Conservation (phyloP, 1,284 basidiomycete species). For the Microbotryum lychnidis-dioicae region DNA sequence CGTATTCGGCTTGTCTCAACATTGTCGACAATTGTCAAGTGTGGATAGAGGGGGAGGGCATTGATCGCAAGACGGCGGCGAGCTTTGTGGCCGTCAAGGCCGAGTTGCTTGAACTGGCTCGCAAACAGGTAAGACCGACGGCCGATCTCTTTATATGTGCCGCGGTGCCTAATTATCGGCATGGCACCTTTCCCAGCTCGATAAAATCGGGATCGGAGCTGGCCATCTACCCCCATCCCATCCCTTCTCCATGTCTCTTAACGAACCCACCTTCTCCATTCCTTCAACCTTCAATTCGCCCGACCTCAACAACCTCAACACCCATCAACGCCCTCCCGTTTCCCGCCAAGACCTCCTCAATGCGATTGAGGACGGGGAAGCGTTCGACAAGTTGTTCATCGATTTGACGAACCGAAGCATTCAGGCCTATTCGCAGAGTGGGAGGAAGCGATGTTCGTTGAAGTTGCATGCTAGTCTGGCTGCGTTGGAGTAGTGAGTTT, state of each 20-base stretch:
- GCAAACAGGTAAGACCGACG: constrained; percentile 55
- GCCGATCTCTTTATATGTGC: background rate
- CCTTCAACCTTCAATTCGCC: constrained; percentile 2
- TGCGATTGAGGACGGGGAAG: constrained; percentile 52
- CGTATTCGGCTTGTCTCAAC: constrained; percentile 79
- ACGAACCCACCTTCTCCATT: constrained; percentile 12
- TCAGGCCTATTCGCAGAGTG: constrained; percentile 67
- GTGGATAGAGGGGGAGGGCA: constrained; percentile 58
- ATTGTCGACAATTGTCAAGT: constrained; percentile 73
- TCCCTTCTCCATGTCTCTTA: constrained; percentile 58
- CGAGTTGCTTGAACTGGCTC: constrained; percentile 71
- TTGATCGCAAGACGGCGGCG: constrained; percentile 15
- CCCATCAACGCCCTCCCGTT: constrained; percentile 40
- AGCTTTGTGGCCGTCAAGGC: constrained; percentile 50
- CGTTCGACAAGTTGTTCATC: constrained; percentile 67
- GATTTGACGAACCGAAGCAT: constrained; percentile 68
- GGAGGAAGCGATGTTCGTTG: constrained; percentile 71
- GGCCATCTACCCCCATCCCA: constrained; percentile 61
- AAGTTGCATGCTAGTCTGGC: constrained; percentile 76
- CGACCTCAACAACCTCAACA: background rate
- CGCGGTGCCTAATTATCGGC: constrained; percentile 3
- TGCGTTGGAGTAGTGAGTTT: constrained; percentile 69
- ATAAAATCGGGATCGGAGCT: constrained; percentile 63
- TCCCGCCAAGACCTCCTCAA: constrained; percentile 57
- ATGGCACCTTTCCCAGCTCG: constrained; percentile 51